These are phyloP conservation scores for Powellomyces hirtus DNA, from an alignment of 192 early-diverging fungal genomes.

Conservation along the genomic window DNA sequence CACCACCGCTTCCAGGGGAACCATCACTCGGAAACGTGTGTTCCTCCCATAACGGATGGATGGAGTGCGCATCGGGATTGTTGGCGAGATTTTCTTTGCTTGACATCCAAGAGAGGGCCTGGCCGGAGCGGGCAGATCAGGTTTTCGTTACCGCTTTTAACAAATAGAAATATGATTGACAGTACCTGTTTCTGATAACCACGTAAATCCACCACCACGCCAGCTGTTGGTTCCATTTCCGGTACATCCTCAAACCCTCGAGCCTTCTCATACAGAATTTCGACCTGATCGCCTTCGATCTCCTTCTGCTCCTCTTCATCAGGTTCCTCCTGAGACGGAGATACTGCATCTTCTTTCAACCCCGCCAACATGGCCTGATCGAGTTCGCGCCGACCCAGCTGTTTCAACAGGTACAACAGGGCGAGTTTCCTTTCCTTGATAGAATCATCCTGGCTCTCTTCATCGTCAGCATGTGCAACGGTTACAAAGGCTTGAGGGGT, in stretches of 20 bases:
- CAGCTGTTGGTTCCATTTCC: slow-evolving; percentile 21
- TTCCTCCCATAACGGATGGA: slow-evolving; percentile 29
- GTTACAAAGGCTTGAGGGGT: not conserved
- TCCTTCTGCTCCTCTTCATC: slow-evolving; percentile 5
- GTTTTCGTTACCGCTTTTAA: too few species aligned
- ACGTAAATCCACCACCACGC: slow-evolving; percentile 21
- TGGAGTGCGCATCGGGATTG: not conserved
- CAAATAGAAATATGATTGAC: not conserved
- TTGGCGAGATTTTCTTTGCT: slow-evolving; percentile 3
- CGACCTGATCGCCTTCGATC: slow-evolving; percentile 13
- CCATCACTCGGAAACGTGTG: slow-evolving; percentile 3
- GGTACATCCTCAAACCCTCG: slow-evolving; percentile 17
- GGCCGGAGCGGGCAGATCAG: too few species aligned
- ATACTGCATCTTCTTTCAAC: not conserved
- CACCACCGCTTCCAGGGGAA: not conserved
- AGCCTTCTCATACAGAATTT: slow-evolving; percentile 32
- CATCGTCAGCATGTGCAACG: not conserved
- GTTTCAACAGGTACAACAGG: slow-evolving; percentile 2
- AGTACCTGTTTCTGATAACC: slow-evolving; percentile 35
- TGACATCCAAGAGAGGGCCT: slow-evolving; percentile 25
- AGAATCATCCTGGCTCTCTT: not conserved
- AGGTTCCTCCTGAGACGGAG: not conserved
- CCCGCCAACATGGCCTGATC: not conserved
- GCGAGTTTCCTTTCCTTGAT: slow-evolving; percentile 11
- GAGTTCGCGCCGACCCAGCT: not conserved